Conservation (phyloP, 306 rosid species). For the Prunus fruticosa region DNA sequence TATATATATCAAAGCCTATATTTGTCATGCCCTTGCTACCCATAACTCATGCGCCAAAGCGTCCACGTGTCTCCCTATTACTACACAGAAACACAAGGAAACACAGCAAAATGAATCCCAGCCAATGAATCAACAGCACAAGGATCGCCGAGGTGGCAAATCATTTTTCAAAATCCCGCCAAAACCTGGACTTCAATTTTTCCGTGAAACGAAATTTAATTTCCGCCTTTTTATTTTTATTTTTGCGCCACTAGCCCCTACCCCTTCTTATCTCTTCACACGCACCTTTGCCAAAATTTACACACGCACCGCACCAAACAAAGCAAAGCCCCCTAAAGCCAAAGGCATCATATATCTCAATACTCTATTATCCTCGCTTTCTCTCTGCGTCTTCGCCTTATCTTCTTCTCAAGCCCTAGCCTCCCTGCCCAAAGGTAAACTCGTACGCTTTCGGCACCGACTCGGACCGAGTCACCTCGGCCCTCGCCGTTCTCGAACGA, state of each 20-base stretch:
- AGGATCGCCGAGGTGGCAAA: slow-evolving; percentile 65
- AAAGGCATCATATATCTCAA: neutral
- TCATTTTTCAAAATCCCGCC: slow-evolving; percentile 73
- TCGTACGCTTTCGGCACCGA: slow-evolving; percentile 7
- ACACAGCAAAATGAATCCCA: slow-evolving; percentile 28
- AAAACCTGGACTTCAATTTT: slow-evolving; percentile 66
- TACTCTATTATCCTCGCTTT: neutral
- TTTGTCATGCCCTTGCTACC: too few relatives aligned
- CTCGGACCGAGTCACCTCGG: slow-evolving; percentile 19
- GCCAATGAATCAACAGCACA: neutral
- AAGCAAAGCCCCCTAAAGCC: slow-evolving; percentile 6
- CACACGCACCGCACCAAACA: slow-evolving; percentile 27
- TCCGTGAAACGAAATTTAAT: slow-evolving; percentile 25
- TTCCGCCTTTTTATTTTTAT: slow-evolving; percentile 6
- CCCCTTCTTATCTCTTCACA: slow-evolving; percentile 50
- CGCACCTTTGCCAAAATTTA: slow-evolving; percentile 24
- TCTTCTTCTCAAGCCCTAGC: slow-evolving; percentile 8
- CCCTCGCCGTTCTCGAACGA: neutral
- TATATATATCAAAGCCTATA: too few relatives aligned
- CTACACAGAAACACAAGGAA: slow-evolving; percentile 30
- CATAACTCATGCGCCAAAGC: too few relatives aligned
- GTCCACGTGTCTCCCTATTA: too few relatives aligned
- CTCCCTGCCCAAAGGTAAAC: slow-evolving; percentile 17
- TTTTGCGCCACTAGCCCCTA: neutral
- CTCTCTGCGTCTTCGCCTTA: slow-evolving; percentile 7